Percentiles rank a stretch among this genome's conserved stretches.
Evolutionary conservation across 1,284 basidiomycete genomes (phyloP).

Genomic region (Naganishia albida): DNA sequence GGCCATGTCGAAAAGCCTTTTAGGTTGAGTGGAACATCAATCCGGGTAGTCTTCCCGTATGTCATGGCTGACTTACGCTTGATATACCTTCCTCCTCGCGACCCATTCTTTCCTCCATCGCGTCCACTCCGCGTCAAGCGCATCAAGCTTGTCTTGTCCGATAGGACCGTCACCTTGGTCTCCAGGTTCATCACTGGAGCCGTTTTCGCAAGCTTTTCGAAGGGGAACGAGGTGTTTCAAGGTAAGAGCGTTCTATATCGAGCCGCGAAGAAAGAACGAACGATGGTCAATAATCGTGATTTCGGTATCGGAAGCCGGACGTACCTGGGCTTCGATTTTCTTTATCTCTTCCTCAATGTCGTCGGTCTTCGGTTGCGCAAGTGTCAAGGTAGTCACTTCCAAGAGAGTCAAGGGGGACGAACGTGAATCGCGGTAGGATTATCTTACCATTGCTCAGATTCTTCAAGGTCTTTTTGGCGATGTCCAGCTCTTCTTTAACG

Average conservation of each 20-base stretch:
- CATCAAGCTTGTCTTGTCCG: slow-evolving; percentile 43
- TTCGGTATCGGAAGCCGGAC: slow-evolving; percentile 13
- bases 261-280: not conserved
- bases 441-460: slow-evolving; percentile 59
- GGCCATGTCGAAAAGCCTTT: slow-evolving; percentile 44
- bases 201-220: slow-evolving; percentile 29
- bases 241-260: slow-evolving; percentile 41
- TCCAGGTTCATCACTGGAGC: slow-evolving; percentile 29
- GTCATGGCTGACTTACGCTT: slow-evolving; percentile 39
- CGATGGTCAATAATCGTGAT: not conserved
- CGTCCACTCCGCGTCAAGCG: slow-evolving; percentile 47
- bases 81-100: slow-evolving; percentile 48
- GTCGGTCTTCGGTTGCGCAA: slow-evolving; percentile 65
- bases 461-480: slow-evolving; percentile 64
- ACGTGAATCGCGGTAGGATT: not conserved
- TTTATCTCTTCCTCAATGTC: slow-evolving; percentile 58
- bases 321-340: slow-evolving; percentile 44
- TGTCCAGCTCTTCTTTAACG: slow-evolving; percentile 65
- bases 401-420: not conserved
- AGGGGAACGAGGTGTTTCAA: slow-evolving; percentile 39
- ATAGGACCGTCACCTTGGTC: slow-evolving; percentile 11
- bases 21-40: not conserved
- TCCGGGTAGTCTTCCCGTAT: no score
- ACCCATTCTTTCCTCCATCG: slow-evolving; percentile 52
- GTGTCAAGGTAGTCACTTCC: slow-evolving; percentile 66